Evolutionary conservation across 306 rosid genomes (phyloP).

Genomic region (Abrus pulchellus): DNA sequence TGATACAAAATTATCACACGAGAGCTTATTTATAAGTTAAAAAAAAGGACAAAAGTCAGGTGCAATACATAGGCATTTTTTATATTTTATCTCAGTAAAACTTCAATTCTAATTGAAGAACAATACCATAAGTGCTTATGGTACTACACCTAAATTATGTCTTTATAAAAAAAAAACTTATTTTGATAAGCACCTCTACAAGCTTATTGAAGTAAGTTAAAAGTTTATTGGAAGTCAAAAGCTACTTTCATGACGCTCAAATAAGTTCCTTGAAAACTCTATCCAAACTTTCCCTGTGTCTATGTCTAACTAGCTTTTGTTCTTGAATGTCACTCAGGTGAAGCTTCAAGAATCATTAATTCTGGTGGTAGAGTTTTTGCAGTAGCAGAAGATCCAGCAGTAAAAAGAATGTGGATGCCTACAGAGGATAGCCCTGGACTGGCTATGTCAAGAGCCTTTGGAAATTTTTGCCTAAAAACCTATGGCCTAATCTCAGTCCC

Average conservation of each 20-base stretch:
- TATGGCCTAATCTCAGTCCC: constrained; percentile 80
- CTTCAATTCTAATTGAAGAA: too few relatives aligned
- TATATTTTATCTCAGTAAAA: too few relatives aligned
- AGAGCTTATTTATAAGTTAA: not conserved
- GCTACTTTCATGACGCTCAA: not conserved
- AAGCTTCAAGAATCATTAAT: constrained; percentile 72
- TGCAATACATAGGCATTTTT: too few relatives aligned
- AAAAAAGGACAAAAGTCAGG: too few relatives aligned
- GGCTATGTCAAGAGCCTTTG: constrained; percentile 93
- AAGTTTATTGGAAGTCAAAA: not conserved
- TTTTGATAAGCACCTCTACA: not conserved
- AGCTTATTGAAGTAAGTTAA: not conserved
- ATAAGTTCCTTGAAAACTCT: not conserved
- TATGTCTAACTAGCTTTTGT: constrained; percentile 22
- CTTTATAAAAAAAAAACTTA: not conserved
- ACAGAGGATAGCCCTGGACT: constrained; percentile 78
- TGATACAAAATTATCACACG: not conserved
- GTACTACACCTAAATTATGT: too few relatives aligned
- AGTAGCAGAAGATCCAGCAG: constrained; percentile 63
- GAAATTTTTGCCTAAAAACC: constrained; percentile 88
- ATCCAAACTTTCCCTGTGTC: not conserved
- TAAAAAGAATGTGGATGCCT: constrained; percentile 84
- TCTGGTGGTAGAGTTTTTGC: constrained; percentile 79
- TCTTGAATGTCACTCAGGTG: constrained; percentile 59
- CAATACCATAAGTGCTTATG: too few relatives aligned